Conservation (phyloP, 2,329 filamentous ascomycete genomes). For the Aspergillus intermedius region DNA sequence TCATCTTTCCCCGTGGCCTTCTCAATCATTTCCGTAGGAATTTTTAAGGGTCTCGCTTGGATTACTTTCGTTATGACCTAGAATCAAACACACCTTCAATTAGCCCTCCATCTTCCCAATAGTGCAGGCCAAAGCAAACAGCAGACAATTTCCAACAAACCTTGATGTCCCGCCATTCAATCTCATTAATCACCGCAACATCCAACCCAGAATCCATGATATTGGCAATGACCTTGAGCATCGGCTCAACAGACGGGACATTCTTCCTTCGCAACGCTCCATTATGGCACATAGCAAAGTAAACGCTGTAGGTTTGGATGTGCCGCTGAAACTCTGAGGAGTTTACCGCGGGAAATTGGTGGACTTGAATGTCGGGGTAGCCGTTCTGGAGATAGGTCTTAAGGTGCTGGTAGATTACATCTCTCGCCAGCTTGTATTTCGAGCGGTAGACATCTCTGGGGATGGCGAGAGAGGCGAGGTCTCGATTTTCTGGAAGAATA, state of each 20-base stretch:
- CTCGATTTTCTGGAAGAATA: neutral
- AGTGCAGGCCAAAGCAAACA: neutral
- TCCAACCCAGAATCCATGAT: slow-evolving; percentile 52
- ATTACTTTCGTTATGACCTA: slow-evolving; percentile 2
- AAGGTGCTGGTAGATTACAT: slow-evolving; percentile 59
- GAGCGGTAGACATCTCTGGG: slow-evolving; percentile 21
- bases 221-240: slow-evolving; percentile 40
- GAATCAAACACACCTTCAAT: neutral
- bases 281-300: slow-evolving; percentile 63
- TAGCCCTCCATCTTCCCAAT: neutral
- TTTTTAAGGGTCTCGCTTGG: neutral
- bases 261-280: slow-evolving; percentile 31
- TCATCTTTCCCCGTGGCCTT: neutral
- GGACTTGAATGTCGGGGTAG: slow-evolving; percentile 29
- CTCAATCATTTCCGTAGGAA: no score
- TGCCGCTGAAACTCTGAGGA: slow-evolving; percentile 50
- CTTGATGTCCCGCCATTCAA: slow-evolving; percentile 59
- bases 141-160: slow-evolving; percentile 23
- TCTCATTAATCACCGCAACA: slow-evolving; percentile 55
- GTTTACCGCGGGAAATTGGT: neutral
- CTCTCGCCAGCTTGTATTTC: slow-evolving; percentile 57
- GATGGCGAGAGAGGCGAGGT: slow-evolving; percentile 15
- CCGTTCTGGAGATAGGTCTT: slow-evolving; percentile 33
- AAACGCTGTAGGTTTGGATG: slow-evolving; percentile 47
- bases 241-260: neutral